These are phyloP conservation scores for Eimeria acervulina DNA, from an alignment of 169 alveolate species.

Conservation along the genomic window DNA sequence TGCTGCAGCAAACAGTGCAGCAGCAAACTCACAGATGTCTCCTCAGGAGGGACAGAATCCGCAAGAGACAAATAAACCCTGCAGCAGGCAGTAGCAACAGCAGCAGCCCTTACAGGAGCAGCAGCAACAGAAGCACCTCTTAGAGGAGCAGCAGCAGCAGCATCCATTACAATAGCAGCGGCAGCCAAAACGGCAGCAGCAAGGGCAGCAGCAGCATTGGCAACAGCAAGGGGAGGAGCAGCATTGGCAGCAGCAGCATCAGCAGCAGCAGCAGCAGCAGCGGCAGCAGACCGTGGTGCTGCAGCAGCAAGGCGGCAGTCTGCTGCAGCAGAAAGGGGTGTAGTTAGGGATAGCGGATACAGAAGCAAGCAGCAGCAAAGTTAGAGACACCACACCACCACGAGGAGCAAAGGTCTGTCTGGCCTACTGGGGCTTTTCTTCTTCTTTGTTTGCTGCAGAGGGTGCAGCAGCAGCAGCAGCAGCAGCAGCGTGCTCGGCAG, in stretches of 20 bases:
- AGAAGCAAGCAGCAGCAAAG: background rate
- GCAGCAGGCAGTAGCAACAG: background rate
- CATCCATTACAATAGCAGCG: too few species aligned
- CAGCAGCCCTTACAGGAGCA: too few species aligned
- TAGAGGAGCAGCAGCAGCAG: background rate
- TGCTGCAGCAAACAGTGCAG: background rate
- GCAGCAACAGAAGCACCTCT: too few species aligned
- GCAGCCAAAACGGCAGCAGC: background rate
- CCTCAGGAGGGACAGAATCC: background rate
- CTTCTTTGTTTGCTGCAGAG: background rate
- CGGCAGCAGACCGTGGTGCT: background rate
- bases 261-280: background rate
- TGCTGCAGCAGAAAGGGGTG: too few species aligned
- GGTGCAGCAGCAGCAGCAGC: too few species aligned
- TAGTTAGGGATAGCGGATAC: background rate
- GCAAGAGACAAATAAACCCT: slow-evolving; percentile 17
- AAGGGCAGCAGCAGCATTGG: background rate
- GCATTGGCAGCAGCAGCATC: background rate
- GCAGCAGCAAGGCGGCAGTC: background rate
- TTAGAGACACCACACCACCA: background rate
- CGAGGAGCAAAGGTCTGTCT: background rate
- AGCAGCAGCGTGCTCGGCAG: background rate
- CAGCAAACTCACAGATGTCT: slow-evolving; percentile 22
- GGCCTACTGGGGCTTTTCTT: background rate
- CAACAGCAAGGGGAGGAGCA: background rate